Evolutionary conservation across 2,329 filamentous ascomycete genomes (phyloP).

Genomic region (Lasiodiplodia theobromae): DNA sequence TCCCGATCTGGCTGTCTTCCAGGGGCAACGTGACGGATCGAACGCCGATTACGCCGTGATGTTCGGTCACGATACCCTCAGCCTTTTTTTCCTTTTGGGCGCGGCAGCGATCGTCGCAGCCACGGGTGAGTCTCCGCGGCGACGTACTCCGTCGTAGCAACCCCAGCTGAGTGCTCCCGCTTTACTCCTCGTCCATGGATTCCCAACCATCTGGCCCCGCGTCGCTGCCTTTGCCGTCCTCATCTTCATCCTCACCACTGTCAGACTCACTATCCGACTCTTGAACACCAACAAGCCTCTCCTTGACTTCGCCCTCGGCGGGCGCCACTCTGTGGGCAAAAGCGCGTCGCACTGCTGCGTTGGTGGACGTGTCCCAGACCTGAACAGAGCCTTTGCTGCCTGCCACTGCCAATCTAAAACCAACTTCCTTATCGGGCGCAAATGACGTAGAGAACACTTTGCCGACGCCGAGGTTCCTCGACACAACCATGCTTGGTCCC

Average conservation of each 20-base stretch:
- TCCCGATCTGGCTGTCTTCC: conserved; percentile 7
- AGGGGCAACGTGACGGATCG: conserved; percentile 5
- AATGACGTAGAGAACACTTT: conserved; percentile 93
- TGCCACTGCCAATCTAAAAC: conserved; percentile 90
- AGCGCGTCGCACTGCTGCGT: conserved; percentile 80
- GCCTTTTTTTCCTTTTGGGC: not conserved
- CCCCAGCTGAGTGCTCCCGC: not conserved
- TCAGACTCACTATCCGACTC: conserved; percentile 71
- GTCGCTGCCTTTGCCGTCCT: conserved; percentile 47
- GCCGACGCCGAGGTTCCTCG: conserved; percentile 89
- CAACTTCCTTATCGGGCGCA: conserved; percentile 87
- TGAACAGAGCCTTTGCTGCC: conserved; percentile 93
- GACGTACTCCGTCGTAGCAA: not conserved
- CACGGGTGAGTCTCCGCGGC: not conserved
- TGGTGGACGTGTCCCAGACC: conserved; percentile 97
- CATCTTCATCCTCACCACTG: conserved; percentile 47
- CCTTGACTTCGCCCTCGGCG: conserved; percentile 68
- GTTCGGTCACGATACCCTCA: not conserved
- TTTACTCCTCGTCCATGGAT: conserved; percentile 52
- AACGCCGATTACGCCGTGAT: conserved; percentile 16
- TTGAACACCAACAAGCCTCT: conserved; percentile 78
- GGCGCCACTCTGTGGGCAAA: conserved; percentile 76
- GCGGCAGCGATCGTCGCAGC: not conserved
- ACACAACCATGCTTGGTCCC: conserved; percentile 88
- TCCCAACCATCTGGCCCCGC: conserved; percentile 48